Conservation (phyloP, 78 protist genomes). For the Dictyostelium discoideum region dicty_2.7 NC_007088.5:2702001-2702500, state of each 20-base stretch:
- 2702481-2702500: neutral
- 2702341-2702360: neutral
- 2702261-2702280: slow-evolving; percentile 58
- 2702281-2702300: slow-evolving; percentile 30
- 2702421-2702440: slow-evolving; percentile 20
- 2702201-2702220: slow-evolving; percentile 72
- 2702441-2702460: neutral
- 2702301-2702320: neutral
- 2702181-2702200: slow-evolving; percentile 49
- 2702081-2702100: slow-evolving; percentile 50
- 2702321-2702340: neutral
- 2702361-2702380: neutral
- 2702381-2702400: neutral
- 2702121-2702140: slow-evolving; percentile 29
- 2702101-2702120: slow-evolving; percentile 53
- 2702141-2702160: neutral
- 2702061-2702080: slow-evolving; percentile 71
- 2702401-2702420: neutral
- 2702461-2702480: neutral
- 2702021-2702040: slow-evolving; percentile 73
- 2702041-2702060: slow-evolving; percentile 12
- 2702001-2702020: slow-evolving; percentile 57
- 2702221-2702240: slow-evolving; percentile 33
- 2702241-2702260: slow-evolving; percentile 51
- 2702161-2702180: slow-evolving; percentile 51